These are phyloP conservation scores for Cryptococcus neoformans DNA, from an alignment of 1,284 basidiomycete genomes.

Conservation along the genomic window DNA sequence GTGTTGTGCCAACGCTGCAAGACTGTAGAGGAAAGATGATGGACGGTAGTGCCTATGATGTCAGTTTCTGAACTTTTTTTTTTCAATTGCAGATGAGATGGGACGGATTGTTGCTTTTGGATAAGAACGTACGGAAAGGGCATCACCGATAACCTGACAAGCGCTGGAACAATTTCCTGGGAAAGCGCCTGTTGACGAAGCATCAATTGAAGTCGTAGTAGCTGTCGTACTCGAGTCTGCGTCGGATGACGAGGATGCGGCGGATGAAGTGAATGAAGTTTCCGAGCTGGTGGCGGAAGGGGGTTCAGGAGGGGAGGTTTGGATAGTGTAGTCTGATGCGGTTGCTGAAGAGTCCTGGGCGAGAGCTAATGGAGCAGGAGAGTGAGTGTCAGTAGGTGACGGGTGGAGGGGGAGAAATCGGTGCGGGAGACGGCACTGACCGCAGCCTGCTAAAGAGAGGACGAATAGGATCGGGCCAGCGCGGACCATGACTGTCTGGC, in stretches of 20 bases:
- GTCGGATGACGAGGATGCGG: background rate
- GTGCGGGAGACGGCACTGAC: too few relatives aligned
- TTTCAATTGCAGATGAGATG: background rate
- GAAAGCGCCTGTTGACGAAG: background rate
- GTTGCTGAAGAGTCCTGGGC: background rate
- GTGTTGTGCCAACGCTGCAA: constrained; percentile 5
- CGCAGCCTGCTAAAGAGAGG: too few relatives aligned
- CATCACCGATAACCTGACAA: background rate
- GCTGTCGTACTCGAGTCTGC: background rate
- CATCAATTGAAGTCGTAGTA: background rate
- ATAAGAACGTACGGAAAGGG: background rate
- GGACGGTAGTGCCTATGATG: background rate
- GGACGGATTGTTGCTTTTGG: background rate
- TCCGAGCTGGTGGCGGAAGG: background rate
- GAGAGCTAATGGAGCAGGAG: background rate
- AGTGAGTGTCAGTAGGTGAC: too few relatives aligned
- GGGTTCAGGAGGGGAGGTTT: background rate
- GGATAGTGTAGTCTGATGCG: background rate
- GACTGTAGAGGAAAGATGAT: background rate
- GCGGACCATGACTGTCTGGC: too few relatives aligned
- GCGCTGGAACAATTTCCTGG: background rate
- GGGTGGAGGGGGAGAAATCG: too few relatives aligned
- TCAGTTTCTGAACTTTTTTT: too few relatives aligned
- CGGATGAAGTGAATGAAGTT: background rate
- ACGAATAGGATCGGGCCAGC: too few relatives aligned